Evolutionary conservation across 495 filamentous ascomycete genomes (phyloP), one percentile per base, ranked within the genome.

Genomic region (Penicillium dipodomyicola): DNA sequence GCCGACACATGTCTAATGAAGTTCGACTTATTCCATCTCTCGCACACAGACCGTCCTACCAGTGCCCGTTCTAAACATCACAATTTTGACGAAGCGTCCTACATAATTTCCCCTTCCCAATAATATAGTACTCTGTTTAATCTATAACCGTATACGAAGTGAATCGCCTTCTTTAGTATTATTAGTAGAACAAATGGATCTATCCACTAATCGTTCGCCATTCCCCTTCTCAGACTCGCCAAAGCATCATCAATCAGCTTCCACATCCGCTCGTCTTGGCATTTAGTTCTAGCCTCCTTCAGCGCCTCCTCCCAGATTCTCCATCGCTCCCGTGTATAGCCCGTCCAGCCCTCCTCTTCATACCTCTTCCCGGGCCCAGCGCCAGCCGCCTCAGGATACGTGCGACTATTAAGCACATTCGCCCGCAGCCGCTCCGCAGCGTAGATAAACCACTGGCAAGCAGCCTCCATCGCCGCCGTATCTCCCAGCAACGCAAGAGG

Each of bases 391-490:
- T 32, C 10, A 48, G 45, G 45, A 32, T 48, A 48, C 25, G 25
- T 32, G 25, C 14, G 14, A 33, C 17, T 19, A 30, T 48, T 32
- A n/a, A 48, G 27, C 15, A 48, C 25, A 48, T 48, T 33, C 17
- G 25, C n/a, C 45, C 25, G 33, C 25, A 48, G 45, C 19, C 51
- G 40, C 25, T 43, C 51, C 10, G 23, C 25, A 44, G 32, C 23
- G 23, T 54, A 44, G 30, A 54, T 54, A 19, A 54, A 45, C 51
- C 51, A 54, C 39, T 35, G 14, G 17, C 39, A 54, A 44, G 51
- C 51, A n/a, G 25, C 40, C 25, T 54, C 51, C 39, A 33, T 54
- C 20, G 51, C 40, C 19, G 39, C 40, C 4, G 25, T 45, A 54
- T 54, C 39, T 32, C 11, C 51, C 10, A 43, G 39, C 25, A 12